Evolutionary conservation across 352 stramenopile species (phyloP).

Genomic region (Pythium rhizo-oryzae): DNA sequence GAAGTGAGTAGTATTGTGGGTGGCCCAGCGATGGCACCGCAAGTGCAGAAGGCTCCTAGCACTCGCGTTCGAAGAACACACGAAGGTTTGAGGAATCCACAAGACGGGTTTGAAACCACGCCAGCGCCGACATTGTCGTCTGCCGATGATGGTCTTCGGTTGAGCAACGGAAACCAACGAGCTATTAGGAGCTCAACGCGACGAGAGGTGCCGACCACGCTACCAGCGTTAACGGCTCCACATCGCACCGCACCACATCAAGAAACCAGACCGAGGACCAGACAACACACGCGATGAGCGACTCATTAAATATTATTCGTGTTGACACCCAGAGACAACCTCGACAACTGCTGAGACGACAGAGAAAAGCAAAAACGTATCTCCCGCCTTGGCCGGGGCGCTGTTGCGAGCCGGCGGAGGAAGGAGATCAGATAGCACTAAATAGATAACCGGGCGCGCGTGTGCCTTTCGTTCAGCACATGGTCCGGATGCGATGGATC

Average conservation of each 20-base stretch:
- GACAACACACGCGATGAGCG: neutral
- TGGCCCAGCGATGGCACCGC: too few species aligned
- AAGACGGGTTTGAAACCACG: too few species aligned
- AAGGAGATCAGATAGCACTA: constrained; percentile 11
- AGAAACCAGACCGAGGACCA: neutral
- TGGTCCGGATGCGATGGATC: constrained; percentile 27
- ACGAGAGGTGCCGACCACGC: neutral
- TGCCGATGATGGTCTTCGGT: neutral
- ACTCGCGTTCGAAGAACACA: too few species aligned
- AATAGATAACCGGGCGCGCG: constrained; percentile 9
- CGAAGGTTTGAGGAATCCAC: too few species aligned
- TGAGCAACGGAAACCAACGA: neutral
- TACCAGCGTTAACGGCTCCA: neutral
- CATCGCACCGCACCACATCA: neutral
- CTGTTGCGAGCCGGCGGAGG: neutral
- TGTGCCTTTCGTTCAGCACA: constrained; percentile 9
- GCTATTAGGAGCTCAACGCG: neutral
- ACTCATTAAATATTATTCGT: constrained; percentile 26
- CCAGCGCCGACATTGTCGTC: neutral
- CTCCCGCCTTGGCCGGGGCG: neutral
- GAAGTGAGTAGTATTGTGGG: too few species aligned
- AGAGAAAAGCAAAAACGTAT: constrained; percentile 3
- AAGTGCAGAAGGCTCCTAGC: too few species aligned
- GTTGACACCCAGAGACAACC: constrained; percentile 14
- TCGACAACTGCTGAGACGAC: constrained; percentile 15